Base-by-base conservation (phyloP, 2,329 filamentous ascomycete species). In the Sporothrix curviconia region DNA sequence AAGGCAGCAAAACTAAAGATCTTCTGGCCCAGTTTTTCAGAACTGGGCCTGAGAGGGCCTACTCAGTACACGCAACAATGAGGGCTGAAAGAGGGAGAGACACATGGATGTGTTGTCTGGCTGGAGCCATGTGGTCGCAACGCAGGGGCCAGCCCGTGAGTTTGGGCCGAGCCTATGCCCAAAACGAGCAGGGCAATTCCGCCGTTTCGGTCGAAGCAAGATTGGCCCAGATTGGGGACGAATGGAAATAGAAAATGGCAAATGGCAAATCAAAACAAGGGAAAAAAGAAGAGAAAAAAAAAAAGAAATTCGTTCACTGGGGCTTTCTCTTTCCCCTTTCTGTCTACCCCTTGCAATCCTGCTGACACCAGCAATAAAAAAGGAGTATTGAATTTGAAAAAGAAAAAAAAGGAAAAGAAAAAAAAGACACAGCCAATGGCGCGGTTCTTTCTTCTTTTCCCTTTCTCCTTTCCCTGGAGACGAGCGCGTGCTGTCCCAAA, bases 261-360 rank as follows among this genome's bases (percentile, higher is more conserved):
- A 49, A n/a, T 19, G 7, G 44, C 11, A 32, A n/a, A n/a, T 14
- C 12, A 30, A 15, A n/a, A 49, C 19, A 22, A n/a, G 34, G 11
- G 11, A 24, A 47, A 34, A 28, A 30, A 7, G 24, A 9, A 24
- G 22, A 12, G 25, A 30, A 22, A 22, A 34, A 22, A 49, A 49
- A 49, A 49, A 49, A 46, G 43, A 46, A 28, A 46, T 46, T 46
- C 25, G 9, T 46, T 46, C 43, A 46, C 25, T 46, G 43, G 43
- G 43, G 43, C 32, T 17, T 28, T 46, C 19, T 22, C 40, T 5
- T 22, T 24, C 22, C 39, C 39, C 39, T 42, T 39, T 39, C 36
- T 39, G 7, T 7, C 22, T 39, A 25, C 7, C 43, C 43, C 43
- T 17, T n/a, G n/a, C n/a, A n/a, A n/a, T n/a, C n/a, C n/a, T 28